These are phyloP conservation scores for Simplicillium aogashimaense DNA, from an alignment of 2,329 filamentous ascomycete species.

Conservation along the genomic window DNA sequence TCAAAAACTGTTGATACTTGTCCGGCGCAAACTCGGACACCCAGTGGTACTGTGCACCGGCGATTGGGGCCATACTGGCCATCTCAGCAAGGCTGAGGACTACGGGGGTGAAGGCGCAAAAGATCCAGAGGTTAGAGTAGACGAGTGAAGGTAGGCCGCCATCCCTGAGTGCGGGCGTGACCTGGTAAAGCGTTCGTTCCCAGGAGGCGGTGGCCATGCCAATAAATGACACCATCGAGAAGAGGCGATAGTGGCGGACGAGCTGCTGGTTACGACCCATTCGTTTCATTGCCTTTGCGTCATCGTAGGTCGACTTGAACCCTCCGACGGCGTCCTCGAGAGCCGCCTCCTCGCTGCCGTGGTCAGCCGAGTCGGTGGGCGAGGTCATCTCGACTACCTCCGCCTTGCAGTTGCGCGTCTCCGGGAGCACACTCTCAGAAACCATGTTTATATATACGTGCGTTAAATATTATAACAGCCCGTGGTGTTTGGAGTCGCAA, in stretches of 20 bases:
- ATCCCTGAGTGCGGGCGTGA: conserved; percentile 5
- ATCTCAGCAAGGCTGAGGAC: conserved; percentile 6
- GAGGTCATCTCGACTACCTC: no score
- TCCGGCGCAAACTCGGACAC: conserved; percentile 5
- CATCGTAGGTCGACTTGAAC: conserved; percentile 4
- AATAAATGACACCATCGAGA: conserved; percentile 6
- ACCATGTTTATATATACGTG: no score
- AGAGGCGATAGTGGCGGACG: conserved; percentile 5
- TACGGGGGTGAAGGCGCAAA: conserved; percentile 3
- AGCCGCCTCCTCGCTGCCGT: no score
- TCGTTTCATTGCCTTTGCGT: conserved; percentile 2
- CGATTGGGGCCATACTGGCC: conserved; percentile 4
- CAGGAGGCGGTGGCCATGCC: conserved; percentile 5
- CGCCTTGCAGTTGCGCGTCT: no score
- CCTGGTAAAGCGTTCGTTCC: conserved; percentile 3
- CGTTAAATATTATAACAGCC: no score
- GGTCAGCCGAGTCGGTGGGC: no score
- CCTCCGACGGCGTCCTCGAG: background rate
- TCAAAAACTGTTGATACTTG: conserved; percentile 5
- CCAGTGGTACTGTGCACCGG: conserved; percentile 6
- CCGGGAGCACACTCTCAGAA: no score
- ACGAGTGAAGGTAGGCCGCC: conserved; percentile 3
- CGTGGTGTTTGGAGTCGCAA: no score
- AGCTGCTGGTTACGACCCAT: conserved; percentile 5
- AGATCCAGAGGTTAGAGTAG: conserved; percentile 4